Evolutionary conservation across 768 basidiomycete species (phyloP).

Genomic region (Suillus cothurnatus): DNA sequence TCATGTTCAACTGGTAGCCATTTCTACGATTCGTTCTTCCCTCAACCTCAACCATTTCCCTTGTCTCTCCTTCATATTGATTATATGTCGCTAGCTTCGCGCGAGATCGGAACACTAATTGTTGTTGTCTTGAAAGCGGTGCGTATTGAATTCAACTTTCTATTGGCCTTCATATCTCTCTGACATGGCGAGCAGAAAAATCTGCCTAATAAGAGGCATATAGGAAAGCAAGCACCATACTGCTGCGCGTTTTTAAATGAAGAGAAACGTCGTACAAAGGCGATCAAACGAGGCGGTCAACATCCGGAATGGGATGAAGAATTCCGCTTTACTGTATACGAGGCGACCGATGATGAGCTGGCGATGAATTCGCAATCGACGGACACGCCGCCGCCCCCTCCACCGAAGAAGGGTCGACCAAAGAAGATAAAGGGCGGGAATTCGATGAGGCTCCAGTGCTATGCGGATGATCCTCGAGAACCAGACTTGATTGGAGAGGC

Average conservation of each 20-base stretch:
- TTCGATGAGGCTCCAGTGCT: conserved; percentile 82
- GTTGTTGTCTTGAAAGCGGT: conserved; percentile 94
- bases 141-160: conserved; percentile 36
- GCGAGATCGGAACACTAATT: conserved; percentile 90
- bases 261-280: conserved; percentile 85
- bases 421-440: conserved; percentile 69
- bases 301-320: conserved; percentile 99
- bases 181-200: conserved; percentile 61
- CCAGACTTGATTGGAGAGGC: conserved; percentile 95
- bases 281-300: conserved; percentile 96
- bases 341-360: conserved; percentile 65
- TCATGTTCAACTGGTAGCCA: not conserved
- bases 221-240: conserved; percentile 98
- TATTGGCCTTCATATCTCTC: conserved; percentile 11
- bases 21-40: not conserved
- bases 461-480: conserved; percentile 93
- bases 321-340: conserved; percentile 86
- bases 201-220: conserved; percentile 87
- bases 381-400: conserved; percentile 63
- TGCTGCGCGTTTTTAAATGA: conserved; percentile 78
- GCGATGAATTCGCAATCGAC: conserved; percentile 42
- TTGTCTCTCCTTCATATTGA: conserved; percentile 9
- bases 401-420: conserved; percentile 53
- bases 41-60: not conserved
- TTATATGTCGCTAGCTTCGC: conserved; percentile 60